Base-by-base conservation (phyloP, 2,329 filamentous ascomycete species). In the Polytolypa hystricis region DNA sequence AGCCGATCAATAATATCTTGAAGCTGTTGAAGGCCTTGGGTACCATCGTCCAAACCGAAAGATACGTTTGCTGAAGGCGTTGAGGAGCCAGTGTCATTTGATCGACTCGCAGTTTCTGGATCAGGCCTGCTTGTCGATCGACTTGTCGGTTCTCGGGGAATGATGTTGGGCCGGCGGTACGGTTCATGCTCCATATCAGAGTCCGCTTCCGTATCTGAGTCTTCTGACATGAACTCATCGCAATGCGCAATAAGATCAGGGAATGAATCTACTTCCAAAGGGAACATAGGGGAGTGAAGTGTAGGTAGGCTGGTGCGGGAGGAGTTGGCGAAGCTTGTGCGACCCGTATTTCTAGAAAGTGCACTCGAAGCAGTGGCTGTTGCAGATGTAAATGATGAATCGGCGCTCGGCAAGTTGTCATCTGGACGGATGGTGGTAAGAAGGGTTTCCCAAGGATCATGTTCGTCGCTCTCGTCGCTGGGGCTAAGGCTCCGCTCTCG, bases 401-500 rank as follows among this genome's bases (percentile, higher is more conserved):
- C 77, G 2, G 77, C 74, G 48, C 82, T 93, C 0, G 86, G 84
- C 2, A 84, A 72, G 42, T 84, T 80, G 11, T 81, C 77, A 55
- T 94, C 86, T 0, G 84, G 84, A 0, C 82, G 79, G 42, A 95
- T 72, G 0, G 84, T 93, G 5, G 73, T 79, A 39, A 86, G 66
- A 36, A 95, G 75, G 3, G 79, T 84, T 41, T 89, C 81, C 87
- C 87, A 95, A 1, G 69, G 67, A 33, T 71, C 69, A 43, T 75
- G 71, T 26, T 65, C 69, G 37, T 62, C 48, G 25, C 58, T 52
- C 29, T 62, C 62, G 34, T 66, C 64, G 3, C 42, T 25, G 1
- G 81, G 79, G 52, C 80, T 86, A n/a, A 84, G 63, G 56, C 85
- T 93, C 47, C 85, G 77, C 44, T 84, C 75, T 40, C 86, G 81